Conservation (phyloP, 2,329 filamentous ascomycete genomes). For the Aciculosporium take region DNA sequence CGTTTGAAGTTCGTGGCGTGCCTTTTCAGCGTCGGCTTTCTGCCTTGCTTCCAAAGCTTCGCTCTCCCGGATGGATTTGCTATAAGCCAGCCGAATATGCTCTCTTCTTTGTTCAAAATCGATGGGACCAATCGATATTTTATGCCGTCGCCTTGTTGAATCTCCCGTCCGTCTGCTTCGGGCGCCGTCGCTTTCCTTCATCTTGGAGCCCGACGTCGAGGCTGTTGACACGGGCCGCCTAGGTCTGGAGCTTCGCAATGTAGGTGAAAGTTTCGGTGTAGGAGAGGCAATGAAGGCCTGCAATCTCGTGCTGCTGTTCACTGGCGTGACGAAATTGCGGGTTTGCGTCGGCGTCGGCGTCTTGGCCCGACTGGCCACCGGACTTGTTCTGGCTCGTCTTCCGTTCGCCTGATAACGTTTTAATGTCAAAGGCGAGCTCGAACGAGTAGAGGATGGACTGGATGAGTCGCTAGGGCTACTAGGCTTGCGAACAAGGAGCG, state of each 20-base stretch:
- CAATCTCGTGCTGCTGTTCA: conserved; percentile 44
- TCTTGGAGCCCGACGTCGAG: conserved; percentile 55
- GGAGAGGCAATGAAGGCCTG: conserved; percentile 62
- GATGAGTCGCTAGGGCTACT: conserved; percentile 30
- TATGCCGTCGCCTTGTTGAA: conserved; percentile 28
- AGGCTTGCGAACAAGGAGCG: conserved; percentile 31
- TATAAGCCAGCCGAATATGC: conserved; percentile 73
- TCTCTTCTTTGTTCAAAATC: conserved; percentile 75
- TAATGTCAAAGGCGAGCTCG: conserved; percentile 38
- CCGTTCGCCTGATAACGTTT: conserved; percentile 29
- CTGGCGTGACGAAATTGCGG: conserved; percentile 30
- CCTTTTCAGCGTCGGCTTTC: conserved; percentile 35
- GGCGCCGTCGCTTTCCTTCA: conserved; percentile 44
- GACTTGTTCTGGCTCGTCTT: conserved; percentile 23
- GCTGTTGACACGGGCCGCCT: conserved; percentile 63
- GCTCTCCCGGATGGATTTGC: conserved; percentile 63
- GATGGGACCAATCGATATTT: conserved; percentile 55
- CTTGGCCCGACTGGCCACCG: conserved; percentile 27
- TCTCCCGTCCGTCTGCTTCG: conserved; percentile 23
- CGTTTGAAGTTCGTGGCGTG: conserved; percentile 32
- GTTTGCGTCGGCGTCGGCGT: conserved; percentile 30
- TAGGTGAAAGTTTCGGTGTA: conserved; percentile 59
- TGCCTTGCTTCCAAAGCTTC: conserved; percentile 45
- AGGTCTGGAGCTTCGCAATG: conserved; percentile 68
- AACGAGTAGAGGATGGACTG: conserved; percentile 38